These are phyloP conservation scores for Elaeagnus macrophylla DNA, from an alignment of 306 rosid genomes.

Conservation along the genomic window DNA sequence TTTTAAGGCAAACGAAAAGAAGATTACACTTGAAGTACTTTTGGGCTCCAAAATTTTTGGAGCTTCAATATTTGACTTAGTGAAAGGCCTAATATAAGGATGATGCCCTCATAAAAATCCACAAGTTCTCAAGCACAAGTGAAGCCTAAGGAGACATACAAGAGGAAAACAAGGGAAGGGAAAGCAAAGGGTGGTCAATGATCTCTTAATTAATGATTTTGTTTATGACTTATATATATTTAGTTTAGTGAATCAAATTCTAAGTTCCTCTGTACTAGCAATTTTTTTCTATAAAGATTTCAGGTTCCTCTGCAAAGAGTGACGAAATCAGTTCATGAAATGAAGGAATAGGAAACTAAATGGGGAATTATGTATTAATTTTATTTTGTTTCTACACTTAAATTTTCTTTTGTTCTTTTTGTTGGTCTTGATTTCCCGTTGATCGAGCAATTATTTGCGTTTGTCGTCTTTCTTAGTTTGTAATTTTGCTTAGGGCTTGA, in stretches of 20 bases:
- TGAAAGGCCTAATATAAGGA: conserved; percentile 19
- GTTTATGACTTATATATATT: conserved; percentile 1
- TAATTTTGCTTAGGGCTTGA: conserved; percentile 9
- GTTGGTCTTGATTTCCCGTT: conserved; percentile 32
- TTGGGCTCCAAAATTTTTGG: conserved; percentile 31
- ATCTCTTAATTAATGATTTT: conserved; percentile 17
- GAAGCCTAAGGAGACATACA: conserved; percentile 27
- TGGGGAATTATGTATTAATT: background rate
- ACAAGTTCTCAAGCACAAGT: conserved; percentile 26
- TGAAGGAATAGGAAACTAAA: conserved; percentile 3
- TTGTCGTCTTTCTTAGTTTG: conserved; percentile 18
- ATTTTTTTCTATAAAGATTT: too few species aligned
- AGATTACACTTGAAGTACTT: conserved; percentile 5
- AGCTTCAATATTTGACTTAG: conserved; percentile 28
- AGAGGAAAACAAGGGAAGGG: conserved; percentile 39
- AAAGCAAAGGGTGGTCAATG: conserved; percentile 24
- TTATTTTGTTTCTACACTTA: background rate
- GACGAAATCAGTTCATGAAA: conserved; percentile 4
- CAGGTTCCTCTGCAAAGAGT: background rate
- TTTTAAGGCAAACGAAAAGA: conserved; percentile 7
- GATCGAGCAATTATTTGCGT: conserved; percentile 36
- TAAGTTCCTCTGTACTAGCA: too few species aligned
- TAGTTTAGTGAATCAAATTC: background rate
- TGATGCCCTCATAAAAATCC: conserved; percentile 24
- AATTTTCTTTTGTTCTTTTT: conserved; percentile 18